Base-by-base conservation (phyloP, 345 rosid species). In the Corchorus capsularis region DNA sequence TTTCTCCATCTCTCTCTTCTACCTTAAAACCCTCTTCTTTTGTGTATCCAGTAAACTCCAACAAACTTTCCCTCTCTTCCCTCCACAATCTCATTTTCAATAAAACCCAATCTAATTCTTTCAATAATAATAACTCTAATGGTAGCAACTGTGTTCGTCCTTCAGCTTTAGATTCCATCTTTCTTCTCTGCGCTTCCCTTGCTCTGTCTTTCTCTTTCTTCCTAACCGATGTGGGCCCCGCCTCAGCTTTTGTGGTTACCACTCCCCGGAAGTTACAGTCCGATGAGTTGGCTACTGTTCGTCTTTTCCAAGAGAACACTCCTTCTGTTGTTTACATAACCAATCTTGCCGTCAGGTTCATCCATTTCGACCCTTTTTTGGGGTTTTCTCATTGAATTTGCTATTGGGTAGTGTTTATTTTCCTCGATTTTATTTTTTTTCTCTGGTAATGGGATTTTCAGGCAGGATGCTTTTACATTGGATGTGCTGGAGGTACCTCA, bases 271-370 rank as follows among this genome's bases (percentile, higher is more conserved):
- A 91, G 79, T 83, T 91, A 71, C 97, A 89, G 86, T 49, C 91
- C 57, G 94, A 95, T 80, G 99, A 93, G 78, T 92, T 95, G 76
- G 98, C 98, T 19, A 90, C 97, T 1, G 99, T 95, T 80, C 90
- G 94, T 45, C 89, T 95, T 77, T 95, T 95, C 71, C 91, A 89
- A 74, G 98, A 91, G 82, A 95, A 93, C 78, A 95, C 99, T 78
- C 97, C 98, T n/a, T 93, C 97, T 49, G 99, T 95, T 17, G 97
- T 95, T 52, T 89, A 93, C 85, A 92, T 95, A 85, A 95, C 99
- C 64, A 95, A 92, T 84, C 94, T 95, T 49, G 96, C 99, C 16
- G 93, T 67, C 78, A 92, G 85, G 99, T 93, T 71, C 46, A 49
- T 46, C 12, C 3, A 32, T 5, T 34, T 53, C 61, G 61, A 8